These are phyloP conservation scores for Geum urbanum DNA, from an alignment of 306 rosid genomes.

Conservation along the genomic window DNA sequence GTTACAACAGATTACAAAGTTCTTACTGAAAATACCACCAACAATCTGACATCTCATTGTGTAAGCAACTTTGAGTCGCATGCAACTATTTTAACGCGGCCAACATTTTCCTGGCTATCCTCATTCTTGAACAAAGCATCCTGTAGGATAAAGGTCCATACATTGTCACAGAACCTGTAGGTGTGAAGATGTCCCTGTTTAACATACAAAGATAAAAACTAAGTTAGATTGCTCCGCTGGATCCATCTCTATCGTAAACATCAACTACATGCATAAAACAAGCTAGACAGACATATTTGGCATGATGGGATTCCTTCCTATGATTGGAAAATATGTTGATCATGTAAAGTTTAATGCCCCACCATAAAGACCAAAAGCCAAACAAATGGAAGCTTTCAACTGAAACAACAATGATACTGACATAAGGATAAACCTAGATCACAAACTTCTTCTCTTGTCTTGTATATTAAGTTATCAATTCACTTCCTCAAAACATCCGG, in stretches of 20 bases:
- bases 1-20: slow-evolving; percentile 11
- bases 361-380: neutral
- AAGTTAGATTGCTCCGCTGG: no score
- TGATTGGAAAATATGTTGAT: neutral
- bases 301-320: neutral
- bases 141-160: slow-evolving; percentile 94
- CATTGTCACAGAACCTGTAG: slow-evolving; percentile 92
- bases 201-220: neutral
- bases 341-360: neutral
- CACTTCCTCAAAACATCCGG: neutral
- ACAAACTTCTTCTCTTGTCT: no score
- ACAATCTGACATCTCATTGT: slow-evolving; percentile 41
- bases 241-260: neutral
- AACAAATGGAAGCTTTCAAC: neutral
- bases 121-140: slow-evolving; percentile 61
- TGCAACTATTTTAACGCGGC: slow-evolving; percentile 83
- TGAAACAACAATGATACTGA: neutral
- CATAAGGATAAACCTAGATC: neutral
- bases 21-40: slow-evolving; percentile 20
- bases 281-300: neutral
- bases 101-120: slow-evolving; percentile 58
- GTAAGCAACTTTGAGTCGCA: slow-evolving; percentile 90
- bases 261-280: neutral
- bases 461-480: no score
- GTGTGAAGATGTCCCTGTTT: slow-evolving; percentile 96